Evolutionary conservation across 2,329 filamentous ascomycete species (phyloP).

Genomic region (Xylariaceae sp.): DNA sequence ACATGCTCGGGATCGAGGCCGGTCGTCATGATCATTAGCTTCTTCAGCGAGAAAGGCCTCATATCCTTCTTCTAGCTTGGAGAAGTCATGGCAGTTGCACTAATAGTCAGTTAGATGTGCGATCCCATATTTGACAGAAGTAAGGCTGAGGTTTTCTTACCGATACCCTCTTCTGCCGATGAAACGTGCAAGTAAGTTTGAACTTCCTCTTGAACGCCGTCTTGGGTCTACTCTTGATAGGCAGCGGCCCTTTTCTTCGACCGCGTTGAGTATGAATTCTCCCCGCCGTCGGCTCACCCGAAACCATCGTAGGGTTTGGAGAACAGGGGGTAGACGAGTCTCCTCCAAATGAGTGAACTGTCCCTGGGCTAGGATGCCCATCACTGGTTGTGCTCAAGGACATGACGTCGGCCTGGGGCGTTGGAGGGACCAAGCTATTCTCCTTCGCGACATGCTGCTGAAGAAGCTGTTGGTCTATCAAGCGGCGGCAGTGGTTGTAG

Average conservation of each 20-base stretch:
- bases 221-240: slow-evolving; percentile 21
- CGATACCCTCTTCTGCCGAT: slow-evolving; percentile 24
- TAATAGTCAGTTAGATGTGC: slow-evolving; percentile 17
- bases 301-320: slow-evolving; percentile 11
- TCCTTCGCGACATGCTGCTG: slow-evolving; percentile 22
- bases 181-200: slow-evolving; percentile 24
- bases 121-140: not conserved
- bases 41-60: no score
- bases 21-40: no score
- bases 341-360: slow-evolving; percentile 20
- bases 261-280: slow-evolving; percentile 23
- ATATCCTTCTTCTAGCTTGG: slow-evolving; percentile 27
- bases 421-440: slow-evolving; percentile 18
- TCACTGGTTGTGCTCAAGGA: slow-evolving; percentile 20
- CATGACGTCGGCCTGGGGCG: slow-evolving; percentile 17
- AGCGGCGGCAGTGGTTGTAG: slow-evolving; percentile 27
- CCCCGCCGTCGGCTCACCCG: no score
- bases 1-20: no score
- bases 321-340: slow-evolving; percentile 13
- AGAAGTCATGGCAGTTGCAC: slow-evolving; percentile 31
- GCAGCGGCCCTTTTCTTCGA: slow-evolving; percentile 26
- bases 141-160: slow-evolving; percentile 17
- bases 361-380: slow-evolving; percentile 19
- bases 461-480: slow-evolving; percentile 19
- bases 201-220: slow-evolving; percentile 30